Evolutionary conservation across 352 stramenopile species (phyloP), one percentile per base, ranked within the genome.

Genomic region (Phytophthora hybrid): DNA sequence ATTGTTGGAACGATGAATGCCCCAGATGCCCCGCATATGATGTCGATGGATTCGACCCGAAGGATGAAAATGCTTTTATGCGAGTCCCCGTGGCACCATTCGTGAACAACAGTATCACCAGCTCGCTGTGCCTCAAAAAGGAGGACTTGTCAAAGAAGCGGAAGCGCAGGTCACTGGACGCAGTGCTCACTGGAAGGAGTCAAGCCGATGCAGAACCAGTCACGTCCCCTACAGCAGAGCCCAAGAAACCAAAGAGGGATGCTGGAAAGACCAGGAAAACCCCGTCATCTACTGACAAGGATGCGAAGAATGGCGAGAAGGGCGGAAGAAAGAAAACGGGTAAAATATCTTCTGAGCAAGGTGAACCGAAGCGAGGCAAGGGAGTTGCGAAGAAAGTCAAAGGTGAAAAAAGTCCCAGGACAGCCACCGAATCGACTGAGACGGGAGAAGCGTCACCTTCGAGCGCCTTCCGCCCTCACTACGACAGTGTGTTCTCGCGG

Each of bases 1-100:
- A 84, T 9, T 97, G 90, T 64, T 97, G 89, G 88, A 97, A 97
- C 58, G 69, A 79, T 8, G 64, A 80, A 21, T 97, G 90, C 59
- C 90, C 90, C 7, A 79, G 87, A 34, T 93, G 84, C 23, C 66
- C 86, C 2, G 79, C 85, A 14, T 97, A 93, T 63, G 83, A 95
- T 44, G 75, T 92, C 6, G 79, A 88, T 23, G 57, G 62, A 13
- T 93, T 85, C 51, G 80, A 89, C 47, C 60, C 81, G 11, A 80
- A 57, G 10, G 53, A 73, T 34, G 69, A 77, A 69, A 79, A 87
- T 34, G 73, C 64, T 7, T 80, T 87, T n/a, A 87, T 89, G 18
- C 80, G 88, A 7, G 64, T 95, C 10, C 85, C 87, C 1, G 74
- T 87, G 18, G 71, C 78, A 2, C 84, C 88, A 14, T 83, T 95